Conservation (phyloP, 331 rosid species). For the Saraca asoca region DNA sequence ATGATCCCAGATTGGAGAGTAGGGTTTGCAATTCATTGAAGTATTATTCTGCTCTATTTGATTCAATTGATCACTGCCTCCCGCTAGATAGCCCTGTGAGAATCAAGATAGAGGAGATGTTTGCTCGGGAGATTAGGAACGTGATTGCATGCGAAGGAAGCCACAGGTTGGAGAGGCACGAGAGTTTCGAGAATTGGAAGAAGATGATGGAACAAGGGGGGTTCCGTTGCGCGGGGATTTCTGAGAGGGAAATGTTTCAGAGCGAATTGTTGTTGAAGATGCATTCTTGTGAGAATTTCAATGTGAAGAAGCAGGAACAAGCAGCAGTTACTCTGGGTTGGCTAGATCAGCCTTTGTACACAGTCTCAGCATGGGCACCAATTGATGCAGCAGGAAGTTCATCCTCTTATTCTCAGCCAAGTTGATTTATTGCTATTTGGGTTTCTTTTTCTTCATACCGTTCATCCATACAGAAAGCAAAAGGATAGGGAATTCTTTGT, state of each 20-base stretch:
- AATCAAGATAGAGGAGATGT: constrained; percentile 53
- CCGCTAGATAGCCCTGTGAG: constrained; percentile 51
- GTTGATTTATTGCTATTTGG: constrained; percentile 32
- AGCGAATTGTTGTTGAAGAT: constrained; percentile 55
- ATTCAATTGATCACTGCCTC: constrained; percentile 42
- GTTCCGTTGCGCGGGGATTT: constrained; percentile 36
- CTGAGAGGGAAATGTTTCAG: constrained; percentile 52
- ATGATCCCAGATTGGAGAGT: constrained; percentile 44
- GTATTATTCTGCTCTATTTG: constrained; percentile 57
- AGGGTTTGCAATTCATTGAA: constrained; percentile 50
- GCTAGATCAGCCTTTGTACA: constrained; percentile 65
- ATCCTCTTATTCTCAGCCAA: constrained; percentile 61
- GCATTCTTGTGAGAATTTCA: constrained; percentile 42
- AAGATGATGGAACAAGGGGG: constrained; percentile 54
- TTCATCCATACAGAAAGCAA: constrained; percentile 39
- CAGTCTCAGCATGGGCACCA: constrained; percentile 87
- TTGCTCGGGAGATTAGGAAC: constrained; percentile 61
- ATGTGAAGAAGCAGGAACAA: constrained; percentile 45
- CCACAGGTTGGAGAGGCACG: constrained; percentile 62
- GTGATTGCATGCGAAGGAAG: constrained; percentile 60
- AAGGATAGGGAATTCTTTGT: constrained; percentile 57
- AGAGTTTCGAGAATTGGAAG: constrained; percentile 55
- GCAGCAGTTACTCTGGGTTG: constrained; percentile 30
- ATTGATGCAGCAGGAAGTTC: constrained; percentile 72
- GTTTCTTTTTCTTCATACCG: constrained; percentile 35